These are phyloP conservation scores for Prunella vulgaris DNA, from an alignment of 257 asterid species.

Conservation along the genomic window DNA sequence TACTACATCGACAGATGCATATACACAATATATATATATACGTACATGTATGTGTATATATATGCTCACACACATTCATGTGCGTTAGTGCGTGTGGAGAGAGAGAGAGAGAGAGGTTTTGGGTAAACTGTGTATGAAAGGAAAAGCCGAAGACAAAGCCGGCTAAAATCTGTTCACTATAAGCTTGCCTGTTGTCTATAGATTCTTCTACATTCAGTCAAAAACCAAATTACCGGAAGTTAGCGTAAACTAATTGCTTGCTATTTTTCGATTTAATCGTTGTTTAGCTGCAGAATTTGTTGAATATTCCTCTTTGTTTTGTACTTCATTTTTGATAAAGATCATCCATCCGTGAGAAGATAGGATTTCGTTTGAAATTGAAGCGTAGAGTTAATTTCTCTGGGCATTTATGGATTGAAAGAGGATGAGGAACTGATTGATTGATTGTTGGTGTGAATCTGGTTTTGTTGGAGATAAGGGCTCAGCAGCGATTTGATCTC, in stretches of 20 bases:
- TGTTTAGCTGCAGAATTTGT: slow-evolving; percentile 3
- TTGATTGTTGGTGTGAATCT: slow-evolving; percentile 31
- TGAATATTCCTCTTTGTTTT: slow-evolving; percentile 16
- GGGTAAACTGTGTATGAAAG: slow-evolving; percentile 30
- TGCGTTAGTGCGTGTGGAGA: slow-evolving; percentile 10
- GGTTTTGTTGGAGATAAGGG: slow-evolving; percentile 25
- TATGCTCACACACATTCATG: neutral
- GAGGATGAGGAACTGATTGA: slow-evolving; percentile 35
- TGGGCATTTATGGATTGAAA: slow-evolving; percentile 27
- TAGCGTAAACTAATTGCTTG: slow-evolving; percentile 18
- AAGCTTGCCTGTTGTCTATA: slow-evolving; percentile 27
- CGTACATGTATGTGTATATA: no score
- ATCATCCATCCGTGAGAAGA: slow-evolving; percentile 1
- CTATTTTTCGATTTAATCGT: neutral
- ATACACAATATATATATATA: no score
- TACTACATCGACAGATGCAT: slow-evolving; percentile 1
- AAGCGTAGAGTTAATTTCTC: slow-evolving; percentile 5
- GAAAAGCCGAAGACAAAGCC: slow-evolving; percentile 61
- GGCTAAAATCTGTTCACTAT: slow-evolving; percentile 48
- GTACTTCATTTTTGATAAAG: slow-evolving; percentile 6
- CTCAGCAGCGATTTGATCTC: slow-evolving; percentile 27
- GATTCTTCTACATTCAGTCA: slow-evolving; percentile 22
- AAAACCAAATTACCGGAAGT: slow-evolving; percentile 24
- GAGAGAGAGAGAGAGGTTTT: slow-evolving; percentile 21
- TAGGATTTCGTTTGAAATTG: slow-evolving; percentile 22